Conservation (phyloP, 108 stramenopile species). For the Bacterosira constricta region DNA sequence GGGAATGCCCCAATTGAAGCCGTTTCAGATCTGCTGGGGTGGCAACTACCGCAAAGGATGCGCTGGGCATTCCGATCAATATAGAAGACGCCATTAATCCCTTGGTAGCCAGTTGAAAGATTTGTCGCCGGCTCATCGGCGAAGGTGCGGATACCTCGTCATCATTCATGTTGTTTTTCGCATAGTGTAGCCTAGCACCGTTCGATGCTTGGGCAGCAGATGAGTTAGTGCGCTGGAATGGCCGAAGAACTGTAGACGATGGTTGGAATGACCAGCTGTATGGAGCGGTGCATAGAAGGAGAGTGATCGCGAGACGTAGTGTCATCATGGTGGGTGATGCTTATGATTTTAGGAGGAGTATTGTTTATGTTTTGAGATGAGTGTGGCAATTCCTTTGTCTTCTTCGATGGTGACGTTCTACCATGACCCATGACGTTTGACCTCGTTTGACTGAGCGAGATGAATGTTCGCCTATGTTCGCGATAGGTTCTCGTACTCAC, state of each 20-base stretch:
- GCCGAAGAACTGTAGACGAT: not conserved
- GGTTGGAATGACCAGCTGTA: constrained; percentile 1
- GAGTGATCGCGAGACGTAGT: not conserved
- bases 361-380: not conserved
- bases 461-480: too few relatives aligned
- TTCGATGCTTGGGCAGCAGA: not conserved
- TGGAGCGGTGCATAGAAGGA: not conserved
- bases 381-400: too few relatives aligned
- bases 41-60: constrained; percentile 33
- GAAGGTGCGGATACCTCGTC: not conserved
- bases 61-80: constrained; percentile 15
- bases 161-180: not conserved
- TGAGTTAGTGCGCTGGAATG: too few relatives aligned
- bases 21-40: constrained; percentile 57
- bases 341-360: not conserved
- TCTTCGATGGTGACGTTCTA: too few relatives aligned
- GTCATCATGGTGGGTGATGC: not conserved
- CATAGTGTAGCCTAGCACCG: not conserved
- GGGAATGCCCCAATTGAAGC: constrained; percentile 69
- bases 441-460: too few relatives aligned
- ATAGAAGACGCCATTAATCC: constrained; percentile 2
- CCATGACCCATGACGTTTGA: too few relatives aligned
- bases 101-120: constrained; percentile 7
- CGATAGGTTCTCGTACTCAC: too few relatives aligned
- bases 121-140: constrained; percentile 10